A percentile compares a stretch with the other conserved stretches of the same genome.
Conservation (phyloP, 805 yeast genomes). For the Kazachstania africana region DNA sequence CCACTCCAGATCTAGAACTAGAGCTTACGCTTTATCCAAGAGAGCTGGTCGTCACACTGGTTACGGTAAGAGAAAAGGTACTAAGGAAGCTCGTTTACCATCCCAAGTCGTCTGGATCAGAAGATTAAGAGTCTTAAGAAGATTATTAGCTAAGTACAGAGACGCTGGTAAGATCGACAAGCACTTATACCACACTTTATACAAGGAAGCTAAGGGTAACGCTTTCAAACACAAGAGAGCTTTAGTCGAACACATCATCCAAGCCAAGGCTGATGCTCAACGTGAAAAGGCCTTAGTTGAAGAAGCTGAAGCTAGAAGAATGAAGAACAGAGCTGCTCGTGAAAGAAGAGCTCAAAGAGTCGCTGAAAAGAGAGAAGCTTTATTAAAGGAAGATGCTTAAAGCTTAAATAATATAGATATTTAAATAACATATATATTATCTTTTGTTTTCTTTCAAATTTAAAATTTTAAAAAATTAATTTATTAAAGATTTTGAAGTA, state of each 20-base stretch:
- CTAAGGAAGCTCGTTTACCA: slow-evolving; percentile 99
- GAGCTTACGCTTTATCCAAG: slow-evolving; percentile 94
- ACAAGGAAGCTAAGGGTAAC: slow-evolving; percentile 99
- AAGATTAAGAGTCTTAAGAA: slow-evolving; percentile 98
- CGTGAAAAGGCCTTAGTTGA: slow-evolving; percentile 98
- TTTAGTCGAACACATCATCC: slow-evolving; percentile 97
- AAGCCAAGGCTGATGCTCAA: slow-evolving; percentile 99
- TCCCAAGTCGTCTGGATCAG: slow-evolving; percentile 98
- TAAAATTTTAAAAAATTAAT: background rate
- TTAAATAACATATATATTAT: background rate
- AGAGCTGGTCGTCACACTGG: slow-evolving; percentile 99
- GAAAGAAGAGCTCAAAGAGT: slow-evolving; percentile 96
- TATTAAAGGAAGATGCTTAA: slow-evolving; percentile 58
- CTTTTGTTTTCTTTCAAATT: background rate
- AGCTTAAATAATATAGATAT: slow-evolving; percentile 5
- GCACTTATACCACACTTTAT: slow-evolving; percentile 94
- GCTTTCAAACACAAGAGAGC: slow-evolving; percentile 99
- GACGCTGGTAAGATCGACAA: slow-evolving; percentile 98
- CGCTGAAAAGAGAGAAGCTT: slow-evolving; percentile 95
- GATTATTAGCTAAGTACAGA: slow-evolving; percentile 95
- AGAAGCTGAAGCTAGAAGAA: slow-evolving; percentile 99
- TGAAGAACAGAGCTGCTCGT: slow-evolving; percentile 97
- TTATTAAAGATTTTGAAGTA: background rate
- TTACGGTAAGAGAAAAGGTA: slow-evolving; percentile 99
- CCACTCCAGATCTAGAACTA: slow-evolving; percentile 97